Evolutionary conservation across 306 rosid species (phyloP).

Genomic region (Fragaria ananassa): DNA sequence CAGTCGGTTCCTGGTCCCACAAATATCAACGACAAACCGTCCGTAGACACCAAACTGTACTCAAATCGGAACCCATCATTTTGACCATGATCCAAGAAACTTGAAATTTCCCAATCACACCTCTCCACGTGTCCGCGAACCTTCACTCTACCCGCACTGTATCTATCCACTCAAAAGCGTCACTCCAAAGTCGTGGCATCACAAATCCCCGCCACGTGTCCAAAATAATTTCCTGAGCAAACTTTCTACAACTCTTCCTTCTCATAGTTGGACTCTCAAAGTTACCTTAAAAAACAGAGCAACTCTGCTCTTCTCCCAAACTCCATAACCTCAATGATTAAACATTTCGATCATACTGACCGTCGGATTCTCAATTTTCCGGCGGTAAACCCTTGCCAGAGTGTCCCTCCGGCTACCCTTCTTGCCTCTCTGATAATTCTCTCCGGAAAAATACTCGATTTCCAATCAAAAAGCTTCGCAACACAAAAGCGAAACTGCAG

Average conservation of each 20-base stretch:
- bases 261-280: background rate
- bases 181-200: background rate
- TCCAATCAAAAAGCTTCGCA: conserved; percentile 33
- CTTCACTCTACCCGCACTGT: background rate
- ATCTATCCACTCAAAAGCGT: background rate
- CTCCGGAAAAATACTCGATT: conserved; percentile 39
- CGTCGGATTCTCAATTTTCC: conserved; percentile 66
- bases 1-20: conserved; percentile 42
- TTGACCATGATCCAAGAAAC: conserved; percentile 5
- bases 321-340: conserved; percentile 30
- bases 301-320: background rate
- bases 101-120: background rate
- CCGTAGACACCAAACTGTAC: conserved; percentile 8
- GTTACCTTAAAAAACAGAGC: background rate
- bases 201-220: conserved; percentile 33
- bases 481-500: conserved; percentile 58
- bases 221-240: background rate
- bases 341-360: conserved; percentile 14
- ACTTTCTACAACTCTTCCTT: conserved; percentile 3
- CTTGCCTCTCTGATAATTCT: conserved; percentile 48
- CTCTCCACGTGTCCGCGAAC: conserved; percentile 35
- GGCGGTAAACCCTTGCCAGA: conserved; percentile 79
- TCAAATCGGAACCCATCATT: background rate
- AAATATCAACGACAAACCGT: background rate
- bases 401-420: conserved; percentile 44